Evolutionary conservation across 164 flowering plant genomes (phyloP).

Genomic region (Macadamia integrifolia): DNA sequence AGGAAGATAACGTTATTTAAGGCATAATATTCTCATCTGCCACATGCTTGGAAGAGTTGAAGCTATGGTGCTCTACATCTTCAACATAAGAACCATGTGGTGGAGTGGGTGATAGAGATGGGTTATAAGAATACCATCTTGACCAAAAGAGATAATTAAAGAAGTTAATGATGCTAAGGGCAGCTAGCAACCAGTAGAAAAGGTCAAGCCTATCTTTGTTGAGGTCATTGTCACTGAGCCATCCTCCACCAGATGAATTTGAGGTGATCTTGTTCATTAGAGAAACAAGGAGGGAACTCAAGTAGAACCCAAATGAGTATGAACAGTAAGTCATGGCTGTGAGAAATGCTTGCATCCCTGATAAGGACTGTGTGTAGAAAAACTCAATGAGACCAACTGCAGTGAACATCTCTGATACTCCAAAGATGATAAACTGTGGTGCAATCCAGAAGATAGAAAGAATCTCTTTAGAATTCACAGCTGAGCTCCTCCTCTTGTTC

Average conservation of each 20-base stretch:
- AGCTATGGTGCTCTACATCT: conserved; percentile 14
- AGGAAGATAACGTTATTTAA: conserved; percentile 12
- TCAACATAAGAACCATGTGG: conserved; percentile 20
- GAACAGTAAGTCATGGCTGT: conserved; percentile 72
- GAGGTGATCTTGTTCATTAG: conserved; percentile 52
- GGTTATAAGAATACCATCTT: conserved; percentile 45
- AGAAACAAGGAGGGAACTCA: conserved; percentile 60
- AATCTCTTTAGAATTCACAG: conserved; percentile 12
- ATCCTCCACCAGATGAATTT: conserved; percentile 29
- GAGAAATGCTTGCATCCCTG: conserved; percentile 66
- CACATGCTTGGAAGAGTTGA: conserved; percentile 26
- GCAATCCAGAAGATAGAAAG: conserved; percentile 62
- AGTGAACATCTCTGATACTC: conserved; percentile 70
- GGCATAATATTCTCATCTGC: conserved; percentile 24
- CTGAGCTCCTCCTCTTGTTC: conserved; percentile 39
- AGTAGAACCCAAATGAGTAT: conserved; percentile 63
- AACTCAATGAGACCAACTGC: conserved; percentile 71
- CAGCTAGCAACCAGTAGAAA: conserved; percentile 68
- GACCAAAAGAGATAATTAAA: conserved; percentile 64
- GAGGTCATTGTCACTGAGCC: conserved; percentile 60
- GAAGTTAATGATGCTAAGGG: conserved; percentile 55
- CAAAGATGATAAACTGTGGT: conserved; percentile 59
- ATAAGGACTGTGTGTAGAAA: conserved; percentile 53
- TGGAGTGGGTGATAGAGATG: conserved; percentile 24
- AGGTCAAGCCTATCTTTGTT: conserved; percentile 62